Evolutionary conservation across 441 rosid species (phyloP).

Genomic region (Brassica balearica): DNA sequence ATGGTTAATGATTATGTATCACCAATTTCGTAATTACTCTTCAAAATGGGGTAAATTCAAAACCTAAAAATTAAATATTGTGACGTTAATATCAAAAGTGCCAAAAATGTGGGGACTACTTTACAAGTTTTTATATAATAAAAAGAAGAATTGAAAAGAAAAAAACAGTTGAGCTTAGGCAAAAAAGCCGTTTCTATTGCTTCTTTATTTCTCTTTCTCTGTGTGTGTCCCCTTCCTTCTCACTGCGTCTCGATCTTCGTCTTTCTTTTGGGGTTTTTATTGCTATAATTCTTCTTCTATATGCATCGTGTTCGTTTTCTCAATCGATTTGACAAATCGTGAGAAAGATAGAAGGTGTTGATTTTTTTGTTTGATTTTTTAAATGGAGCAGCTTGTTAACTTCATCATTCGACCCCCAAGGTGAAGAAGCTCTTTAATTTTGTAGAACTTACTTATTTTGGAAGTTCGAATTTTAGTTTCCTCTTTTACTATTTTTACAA

Average conservation of each 20-base stretch:
- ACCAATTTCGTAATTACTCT: not conserved
- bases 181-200: conserved; percentile 43
- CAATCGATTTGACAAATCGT: conserved; percentile 18
- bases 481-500: conserved; percentile 10
- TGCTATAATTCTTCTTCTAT: conserved; percentile 12
- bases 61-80: not conserved
- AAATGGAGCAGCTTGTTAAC: conserved; percentile 94
- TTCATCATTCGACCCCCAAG: conserved; percentile 95
- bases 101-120: conserved; percentile 38
- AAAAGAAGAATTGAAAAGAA: conserved; percentile 1
- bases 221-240: conserved; percentile 29
- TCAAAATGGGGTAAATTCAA: not conserved
- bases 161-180: conserved; percentile 21
- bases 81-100: conserved; percentile 25
- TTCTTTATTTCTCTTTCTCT: conserved; percentile 13
- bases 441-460: conserved; percentile 3
- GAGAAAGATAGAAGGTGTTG: conserved; percentile 22
- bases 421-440: conserved; percentile 44
- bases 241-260: conserved; percentile 31
- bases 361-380: conserved; percentile 32
- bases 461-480: not conserved
- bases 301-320: not conserved
- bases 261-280: not conserved
- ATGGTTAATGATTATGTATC: conserved; percentile 33
- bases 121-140: not conserved